These are phyloP conservation scores for Melocanna baccifera DNA, from an alignment of 176 grass and related monocot genomes.

Conservation along the genomic window DNA sequence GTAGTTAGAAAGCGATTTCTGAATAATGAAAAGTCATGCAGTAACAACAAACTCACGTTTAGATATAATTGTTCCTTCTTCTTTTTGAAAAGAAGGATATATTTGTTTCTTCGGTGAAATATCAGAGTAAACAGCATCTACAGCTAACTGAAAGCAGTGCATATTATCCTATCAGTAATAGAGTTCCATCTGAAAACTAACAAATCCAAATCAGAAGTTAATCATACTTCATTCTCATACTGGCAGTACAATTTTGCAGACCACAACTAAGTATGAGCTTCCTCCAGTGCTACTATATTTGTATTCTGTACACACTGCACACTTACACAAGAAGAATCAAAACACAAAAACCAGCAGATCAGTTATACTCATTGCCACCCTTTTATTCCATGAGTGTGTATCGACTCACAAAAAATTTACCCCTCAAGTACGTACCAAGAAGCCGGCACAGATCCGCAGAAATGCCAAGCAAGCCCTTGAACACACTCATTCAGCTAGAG, in stretches of 20 bases:
- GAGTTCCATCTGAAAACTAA: background rate
- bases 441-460: background rate
- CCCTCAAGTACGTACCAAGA: background rate
- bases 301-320: constrained; percentile 2
- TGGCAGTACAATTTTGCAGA: background rate
- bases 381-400: background rate
- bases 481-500: constrained; percentile 14
- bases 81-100: background rate
- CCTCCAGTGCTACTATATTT: background rate
- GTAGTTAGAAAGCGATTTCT: background rate
- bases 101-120: background rate
- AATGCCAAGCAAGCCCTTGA: background rate
- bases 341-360: background rate
- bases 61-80: background rate
- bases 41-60: background rate
- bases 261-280: background rate
- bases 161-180: constrained; percentile 1
- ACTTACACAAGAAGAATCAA: background rate
- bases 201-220: background rate
- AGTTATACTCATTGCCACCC: background rate
- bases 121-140: background rate
- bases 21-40: background rate
- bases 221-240: background rate
- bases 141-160: background rate
- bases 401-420: background rate